Conservation (phyloP, 306 rosid genomes). For the Quercus parvula region DNA sequence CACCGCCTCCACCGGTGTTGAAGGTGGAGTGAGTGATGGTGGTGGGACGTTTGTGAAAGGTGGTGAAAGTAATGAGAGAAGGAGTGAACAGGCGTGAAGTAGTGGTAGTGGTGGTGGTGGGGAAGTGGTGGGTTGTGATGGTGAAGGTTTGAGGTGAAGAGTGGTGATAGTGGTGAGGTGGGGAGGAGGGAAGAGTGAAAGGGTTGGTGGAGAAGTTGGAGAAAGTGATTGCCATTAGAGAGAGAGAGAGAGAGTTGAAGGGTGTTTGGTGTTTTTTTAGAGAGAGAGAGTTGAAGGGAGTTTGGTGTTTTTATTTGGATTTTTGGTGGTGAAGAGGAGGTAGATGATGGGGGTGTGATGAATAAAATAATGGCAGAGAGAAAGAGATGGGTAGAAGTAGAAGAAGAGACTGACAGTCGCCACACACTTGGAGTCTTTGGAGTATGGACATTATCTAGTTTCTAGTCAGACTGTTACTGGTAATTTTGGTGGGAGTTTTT, state of each 20-base stretch:
- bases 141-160: slow-evolving; percentile 24
- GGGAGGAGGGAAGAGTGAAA: slow-evolving; percentile 26
- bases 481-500: too few species aligned
- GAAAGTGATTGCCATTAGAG: slow-evolving; percentile 51
- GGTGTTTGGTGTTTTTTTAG: background rate
- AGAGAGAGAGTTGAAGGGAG: background rate
- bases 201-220: slow-evolving; percentile 31
- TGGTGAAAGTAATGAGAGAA: slow-evolving; percentile 12
- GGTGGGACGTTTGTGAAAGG: slow-evolving; percentile 15
- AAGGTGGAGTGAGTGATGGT: slow-evolving; percentile 7
- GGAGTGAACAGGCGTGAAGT: slow-evolving; percentile 13
- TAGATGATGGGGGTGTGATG: background rate
- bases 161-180: background rate
- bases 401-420: too few species aligned
- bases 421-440: too few species aligned
- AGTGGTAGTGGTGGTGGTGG: background rate
- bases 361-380: background rate
- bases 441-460: too few species aligned
- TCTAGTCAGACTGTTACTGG: too few species aligned
- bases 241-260: background rate
- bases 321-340: background rate
- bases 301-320: background rate
- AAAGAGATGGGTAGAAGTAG: background rate
- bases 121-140: slow-evolving; percentile 2
- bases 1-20: slow-evolving; percentile 3